Percentiles rank a stretch among this genome's conserved stretches.
phyloP scores from a whole-genome alignment of 2,329 filamentous ascomycete genomes.

The Aspergillus ustus region DNA sequence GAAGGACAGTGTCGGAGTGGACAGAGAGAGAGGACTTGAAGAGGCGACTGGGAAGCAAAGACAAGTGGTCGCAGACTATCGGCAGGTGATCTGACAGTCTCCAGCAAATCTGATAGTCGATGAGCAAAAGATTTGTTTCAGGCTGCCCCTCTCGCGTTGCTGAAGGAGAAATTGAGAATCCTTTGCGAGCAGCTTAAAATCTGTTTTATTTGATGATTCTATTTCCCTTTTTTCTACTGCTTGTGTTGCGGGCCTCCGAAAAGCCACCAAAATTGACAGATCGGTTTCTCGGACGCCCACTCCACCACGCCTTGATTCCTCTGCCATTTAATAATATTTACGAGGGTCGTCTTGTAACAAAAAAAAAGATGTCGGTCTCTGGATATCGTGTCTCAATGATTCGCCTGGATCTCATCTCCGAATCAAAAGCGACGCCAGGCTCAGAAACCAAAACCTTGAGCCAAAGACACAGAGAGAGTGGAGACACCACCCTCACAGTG shows the following conservation, averaged over 20 bases:
- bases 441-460: neutral
- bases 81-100: neutral
- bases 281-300: constrained; percentile 24
- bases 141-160: neutral
- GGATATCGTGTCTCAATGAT: neutral
- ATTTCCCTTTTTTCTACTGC: constrained; percentile 2
- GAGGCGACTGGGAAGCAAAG: neutral
- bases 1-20: neutral
- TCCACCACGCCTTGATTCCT: constrained; percentile 15
- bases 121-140: neutral
- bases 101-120: neutral
- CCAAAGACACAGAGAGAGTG: neutral
- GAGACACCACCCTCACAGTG: neutral
- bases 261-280: constrained; percentile 35
- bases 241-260: constrained; percentile 20
- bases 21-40: neutral
- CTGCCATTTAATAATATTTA: constrained; percentile 2
- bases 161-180: neutral
- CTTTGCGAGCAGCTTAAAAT: neutral
- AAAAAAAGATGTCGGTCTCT: neutral
- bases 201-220: constrained; percentile 2
- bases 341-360: neutral
- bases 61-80: neutral
- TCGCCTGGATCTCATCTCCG: neutral
- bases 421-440: neutral